Conservation (phyloP, 768 basidiomycete species). For the Podaxis sp. region DNA sequence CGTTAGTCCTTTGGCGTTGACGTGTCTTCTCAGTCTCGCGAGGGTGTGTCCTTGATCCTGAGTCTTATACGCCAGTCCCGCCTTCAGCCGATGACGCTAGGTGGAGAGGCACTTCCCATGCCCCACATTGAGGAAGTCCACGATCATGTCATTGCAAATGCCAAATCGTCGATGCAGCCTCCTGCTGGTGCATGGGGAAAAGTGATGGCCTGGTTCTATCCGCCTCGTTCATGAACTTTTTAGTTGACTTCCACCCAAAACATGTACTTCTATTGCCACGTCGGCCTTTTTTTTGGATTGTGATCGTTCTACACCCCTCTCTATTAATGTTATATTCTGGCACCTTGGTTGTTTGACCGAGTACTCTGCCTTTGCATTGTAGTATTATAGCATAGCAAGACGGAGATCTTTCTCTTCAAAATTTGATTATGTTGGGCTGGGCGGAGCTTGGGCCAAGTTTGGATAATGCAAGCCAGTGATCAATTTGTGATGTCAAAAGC, state of each 20-base stretch:
- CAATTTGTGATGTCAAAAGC: slow-evolving; percentile 1
- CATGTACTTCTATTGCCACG: slow-evolving; percentile 1
- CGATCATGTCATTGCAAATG: not conserved
- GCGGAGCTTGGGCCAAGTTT: not conserved
- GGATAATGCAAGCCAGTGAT: not conserved
- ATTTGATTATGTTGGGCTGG: no score
- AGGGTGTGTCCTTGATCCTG: slow-evolving; percentile 82
- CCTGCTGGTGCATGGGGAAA: slow-evolving; percentile 12
- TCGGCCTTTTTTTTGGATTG: not conserved
- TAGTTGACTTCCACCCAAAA: not conserved
- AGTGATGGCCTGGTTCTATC: slow-evolving; percentile 14
- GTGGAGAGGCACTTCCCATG: slow-evolving; percentile 22
- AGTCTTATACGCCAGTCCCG: slow-evolving; percentile 77
- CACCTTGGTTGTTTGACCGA: not conserved
- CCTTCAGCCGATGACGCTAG: slow-evolving; percentile 51
- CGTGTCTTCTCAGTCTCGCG: slow-evolving; percentile 57
- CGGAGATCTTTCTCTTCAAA: not conserved
- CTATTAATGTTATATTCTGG: not conserved
- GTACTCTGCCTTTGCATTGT: slow-evolving; percentile 2
- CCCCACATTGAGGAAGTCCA: slow-evolving; percentile 7
- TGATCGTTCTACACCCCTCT: not conserved
- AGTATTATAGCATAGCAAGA: slow-evolving; percentile 2
- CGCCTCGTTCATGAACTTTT: slow-evolving; percentile 1
- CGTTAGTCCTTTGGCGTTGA: not conserved
- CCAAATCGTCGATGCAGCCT: not conserved